phyloP scores from a whole-genome alignment of 2,329 filamentous ascomycete species.

The Phoma sp. region DNA sequence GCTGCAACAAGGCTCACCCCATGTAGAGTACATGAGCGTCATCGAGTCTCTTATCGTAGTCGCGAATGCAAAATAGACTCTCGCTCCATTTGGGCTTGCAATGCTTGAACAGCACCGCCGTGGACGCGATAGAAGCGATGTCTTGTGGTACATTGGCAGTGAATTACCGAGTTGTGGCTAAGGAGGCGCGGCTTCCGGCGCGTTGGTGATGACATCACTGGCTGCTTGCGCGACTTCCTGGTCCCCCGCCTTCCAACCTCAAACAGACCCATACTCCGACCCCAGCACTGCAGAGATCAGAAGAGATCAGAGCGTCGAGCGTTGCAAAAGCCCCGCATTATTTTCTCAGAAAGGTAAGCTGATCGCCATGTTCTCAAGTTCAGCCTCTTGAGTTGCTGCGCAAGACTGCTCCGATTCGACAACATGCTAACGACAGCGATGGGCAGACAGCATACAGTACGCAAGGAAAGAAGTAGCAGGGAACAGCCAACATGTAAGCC shows the following conservation, averaged over 20 bases:
- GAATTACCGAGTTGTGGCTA: slow-evolving; percentile 8
- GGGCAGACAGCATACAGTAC: slow-evolving; percentile 19
- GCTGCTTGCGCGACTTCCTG: slow-evolving; percentile 16
- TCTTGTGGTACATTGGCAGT: background rate
- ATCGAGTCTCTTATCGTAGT: too few species aligned
- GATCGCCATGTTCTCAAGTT: background rate
- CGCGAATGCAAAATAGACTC: background rate
- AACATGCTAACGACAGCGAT: slow-evolving; percentile 35
- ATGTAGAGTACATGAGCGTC: background rate
- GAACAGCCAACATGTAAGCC: slow-evolving; percentile 6
- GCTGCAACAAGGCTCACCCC: background rate
- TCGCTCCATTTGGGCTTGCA: background rate
- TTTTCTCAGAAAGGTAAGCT: slow-evolving; percentile 18
- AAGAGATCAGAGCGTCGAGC: slow-evolving; percentile 16
- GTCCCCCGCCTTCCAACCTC: slow-evolving; percentile 22
- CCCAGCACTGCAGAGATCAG: slow-evolving; percentile 21
- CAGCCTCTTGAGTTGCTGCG: slow-evolving; percentile 19
- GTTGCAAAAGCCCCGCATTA: slow-evolving; percentile 14
- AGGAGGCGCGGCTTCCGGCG: slow-evolving; percentile 25
- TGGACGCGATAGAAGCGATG: background rate
- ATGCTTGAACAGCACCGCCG: background rate
- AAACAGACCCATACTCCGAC: slow-evolving; percentile 25
- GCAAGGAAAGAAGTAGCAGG: background rate
- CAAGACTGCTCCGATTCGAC: slow-evolving; percentile 10
- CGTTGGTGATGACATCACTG: slow-evolving; percentile 30